phyloP scores from a whole-genome alignment of 1,284 basidiomycete genomes.

The Erythrobasidium hasegawianum region DNA sequence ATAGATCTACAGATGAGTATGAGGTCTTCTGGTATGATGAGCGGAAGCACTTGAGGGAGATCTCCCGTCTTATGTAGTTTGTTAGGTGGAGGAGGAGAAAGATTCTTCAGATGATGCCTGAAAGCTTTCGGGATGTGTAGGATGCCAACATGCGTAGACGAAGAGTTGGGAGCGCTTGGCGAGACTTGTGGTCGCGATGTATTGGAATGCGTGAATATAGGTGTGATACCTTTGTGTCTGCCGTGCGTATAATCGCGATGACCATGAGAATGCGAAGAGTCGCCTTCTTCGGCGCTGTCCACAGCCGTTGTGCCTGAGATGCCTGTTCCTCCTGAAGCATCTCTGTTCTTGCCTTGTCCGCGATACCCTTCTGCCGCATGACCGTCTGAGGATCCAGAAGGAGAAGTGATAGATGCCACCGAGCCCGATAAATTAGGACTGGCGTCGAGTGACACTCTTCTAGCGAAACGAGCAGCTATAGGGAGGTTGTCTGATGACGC shows the following conservation, averaged over 20 bases:
- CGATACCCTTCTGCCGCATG: neutral
- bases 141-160: neutral
- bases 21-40: conserved; percentile 74
- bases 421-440: neutral
- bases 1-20: conserved; percentile 78
- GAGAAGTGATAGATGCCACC: neutral
- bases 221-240: neutral
- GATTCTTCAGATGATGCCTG: conserved; percentile 38
- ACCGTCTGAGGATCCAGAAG: neutral
- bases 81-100: conserved; percentile 28
- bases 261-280: neutral
- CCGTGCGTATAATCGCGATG: neutral
- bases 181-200: neutral
- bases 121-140: conserved; percentile 19
- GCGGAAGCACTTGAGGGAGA: conserved; percentile 47
- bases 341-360: conserved; percentile 1
- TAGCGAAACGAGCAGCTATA: conserved; percentile 76
- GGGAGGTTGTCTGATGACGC: conserved; percentile 63
- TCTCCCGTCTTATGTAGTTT: conserved; percentile 38
- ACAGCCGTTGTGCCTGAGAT: conserved; percentile 19
- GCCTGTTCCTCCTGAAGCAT: conserved; percentile 28
- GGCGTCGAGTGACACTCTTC: conserved; percentile 26
- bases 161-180: neutral
- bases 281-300: conserved; percentile 25
- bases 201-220: conserved; percentile 1